Evolutionary conservation across 345 rosid genomes (phyloP).

Genomic region (Iberis pinnata): DNA sequence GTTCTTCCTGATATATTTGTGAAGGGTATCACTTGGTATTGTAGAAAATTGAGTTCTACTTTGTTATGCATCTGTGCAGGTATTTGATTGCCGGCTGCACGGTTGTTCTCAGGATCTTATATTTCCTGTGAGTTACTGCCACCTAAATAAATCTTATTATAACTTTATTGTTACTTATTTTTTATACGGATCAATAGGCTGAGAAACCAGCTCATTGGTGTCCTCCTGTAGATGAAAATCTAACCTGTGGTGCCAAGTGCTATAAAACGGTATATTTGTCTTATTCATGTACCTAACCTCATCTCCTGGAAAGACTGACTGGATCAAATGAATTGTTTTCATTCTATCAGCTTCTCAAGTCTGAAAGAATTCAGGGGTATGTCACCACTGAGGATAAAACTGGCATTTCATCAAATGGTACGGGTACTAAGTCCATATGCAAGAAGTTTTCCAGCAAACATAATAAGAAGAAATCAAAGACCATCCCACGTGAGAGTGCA

Average conservation of each 20-base stretch:
- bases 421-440: slow-evolving; percentile 33
- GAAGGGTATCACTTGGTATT: slow-evolving; percentile 6
- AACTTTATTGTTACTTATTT: slow-evolving; percentile 13
- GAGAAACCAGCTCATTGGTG: slow-evolving; percentile 74
- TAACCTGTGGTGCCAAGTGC: slow-evolving; percentile 73
- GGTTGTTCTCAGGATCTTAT: slow-evolving; percentile 99
- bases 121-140: slow-evolving; percentile 67
- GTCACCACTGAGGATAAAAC: slow-evolving; percentile 47
- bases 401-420: slow-evolving; percentile 49
- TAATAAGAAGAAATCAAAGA: slow-evolving; percentile 44
- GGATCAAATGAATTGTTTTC: slow-evolving; percentile 2
- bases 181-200: slow-evolving; percentile 38
- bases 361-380: slow-evolving; percentile 38
- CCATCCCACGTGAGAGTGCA: slow-evolving; percentile 85
- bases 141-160: slow-evolving; percentile 1
- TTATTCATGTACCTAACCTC: slow-evolving; percentile 15
- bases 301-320: neutral
- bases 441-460: slow-evolving; percentile 48
- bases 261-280: slow-evolving; percentile 50
- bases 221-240: slow-evolving; percentile 54
- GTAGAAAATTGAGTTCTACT: slow-evolving; percentile 2
- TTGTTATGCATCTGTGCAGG: slow-evolving; percentile 43
- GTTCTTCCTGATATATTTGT: slow-evolving; percentile 2
- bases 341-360: slow-evolving; percentile 50
- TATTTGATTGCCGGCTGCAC: slow-evolving; percentile 95